Base-by-base conservation (phyloP, 2,329 filamentous ascomycete species). In the Botrytis squamosa region DNA sequence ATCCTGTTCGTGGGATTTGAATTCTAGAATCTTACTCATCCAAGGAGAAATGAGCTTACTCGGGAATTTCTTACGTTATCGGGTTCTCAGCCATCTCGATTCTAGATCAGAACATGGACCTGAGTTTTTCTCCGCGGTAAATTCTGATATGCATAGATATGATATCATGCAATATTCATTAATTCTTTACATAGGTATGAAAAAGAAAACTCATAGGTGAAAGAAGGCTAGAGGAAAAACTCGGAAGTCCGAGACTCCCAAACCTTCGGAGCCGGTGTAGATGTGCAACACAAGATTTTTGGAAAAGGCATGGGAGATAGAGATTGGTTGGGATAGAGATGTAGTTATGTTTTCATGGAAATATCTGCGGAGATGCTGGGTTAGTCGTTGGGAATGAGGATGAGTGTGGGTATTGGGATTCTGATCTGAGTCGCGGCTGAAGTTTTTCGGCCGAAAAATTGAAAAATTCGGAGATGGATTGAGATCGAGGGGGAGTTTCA, bases 401-500 rank as follows among this genome's bases (percentile, higher is more conserved):
- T 42, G 16, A 40, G 38, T 20, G 60, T 29, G 38, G 36, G 38
- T 63, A 25, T 10, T 62, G 0, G 4, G 33, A 38, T 14, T 63
- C 14, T 29, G 8, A 5, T 29, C 18, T 20, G 38, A 29, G 38
- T 29, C 29, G 40, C 25, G 62, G 62, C 62, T 38, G 62, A 62
- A 29, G 25, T n/a, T 20, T 40, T 64, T 64, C 62, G 62, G 62
- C 38, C 62, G 62, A 64, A n/a, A n/a, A 29, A 20, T 42, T 64
- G 62, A 64, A n/a, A 38, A 29, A 20, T 42, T 64, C 40, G 62
- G 62, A 18, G 25, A 63, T 63, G 25, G 7, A 18, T 20, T 44
- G 16, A 0, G 8, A 10, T 42, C 6, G 60, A 18, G 22, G 25
- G 0, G 4, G 2, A 0, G 0, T 40, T 22, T 12, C 10, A 38